Percentiles rank a stretch among this genome's conserved stretches.
These are phyloP conservation scores for Jacaranda mimosifolia DNA, from an alignment of 257 asterid genomes.

Conservation along the genomic window DNA sequence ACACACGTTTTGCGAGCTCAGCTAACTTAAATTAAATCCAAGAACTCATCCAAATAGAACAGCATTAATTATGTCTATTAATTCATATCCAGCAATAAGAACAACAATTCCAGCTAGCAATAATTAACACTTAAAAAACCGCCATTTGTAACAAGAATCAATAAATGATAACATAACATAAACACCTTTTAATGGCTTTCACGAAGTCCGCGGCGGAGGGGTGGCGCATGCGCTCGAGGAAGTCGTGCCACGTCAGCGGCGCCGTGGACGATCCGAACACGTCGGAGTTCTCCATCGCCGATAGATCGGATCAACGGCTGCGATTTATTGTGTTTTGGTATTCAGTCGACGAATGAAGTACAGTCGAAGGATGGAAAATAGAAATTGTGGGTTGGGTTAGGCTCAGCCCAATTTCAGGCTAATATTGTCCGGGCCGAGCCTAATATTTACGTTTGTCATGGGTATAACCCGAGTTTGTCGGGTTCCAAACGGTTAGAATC, in stretches of 20 bases:
- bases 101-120: neutral
- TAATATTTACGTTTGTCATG: neutral
- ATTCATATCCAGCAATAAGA: neutral
- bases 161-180: neutral
- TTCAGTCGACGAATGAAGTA: slow-evolving; percentile 38
- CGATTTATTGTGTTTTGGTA: slow-evolving; percentile 35
- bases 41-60: neutral
- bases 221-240: slow-evolving; percentile 98
- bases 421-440: slow-evolving; percentile 18
- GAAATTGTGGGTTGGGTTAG: slow-evolving; percentile 9
- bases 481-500: neutral
- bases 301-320: slow-evolving; percentile 49
- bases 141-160: slow-evolving; percentile 2
- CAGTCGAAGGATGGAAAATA: neutral
- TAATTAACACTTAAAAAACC: neutral
- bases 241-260: slow-evolving; percentile 93
- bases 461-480: neutral
- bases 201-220: slow-evolving; percentile 95
- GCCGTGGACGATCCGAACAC: slow-evolving; percentile 85
- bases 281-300: slow-evolving; percentile 86
- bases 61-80: neutral
- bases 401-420: neutral
- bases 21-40: neutral
- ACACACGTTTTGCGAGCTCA: neutral
- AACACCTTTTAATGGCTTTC: slow-evolving; percentile 87